Conservation (phyloP, 208 protist species). For the Wallacemonas collosoma region DNA sequence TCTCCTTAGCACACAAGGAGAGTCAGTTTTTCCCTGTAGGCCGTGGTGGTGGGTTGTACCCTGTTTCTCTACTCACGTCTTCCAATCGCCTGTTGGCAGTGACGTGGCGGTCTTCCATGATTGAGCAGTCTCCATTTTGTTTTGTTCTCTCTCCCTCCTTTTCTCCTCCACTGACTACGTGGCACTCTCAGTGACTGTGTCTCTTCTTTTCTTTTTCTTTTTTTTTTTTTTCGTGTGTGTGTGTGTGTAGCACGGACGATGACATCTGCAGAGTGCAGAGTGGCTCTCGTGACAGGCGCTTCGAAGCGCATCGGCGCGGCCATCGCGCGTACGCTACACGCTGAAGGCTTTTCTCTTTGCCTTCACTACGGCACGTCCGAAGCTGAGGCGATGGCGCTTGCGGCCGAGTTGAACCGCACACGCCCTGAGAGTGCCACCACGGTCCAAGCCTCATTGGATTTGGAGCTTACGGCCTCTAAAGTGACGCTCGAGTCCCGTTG, state of each 20-base stretch:
- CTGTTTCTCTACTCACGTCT: too few species aligned
- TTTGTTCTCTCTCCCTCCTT: constrained; percentile 15
- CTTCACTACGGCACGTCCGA: constrained; percentile 60
- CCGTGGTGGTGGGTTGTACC: too few species aligned
- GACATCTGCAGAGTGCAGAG: constrained; percentile 20
- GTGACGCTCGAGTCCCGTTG: constrained; percentile 37
- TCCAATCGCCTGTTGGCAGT: too few species aligned
- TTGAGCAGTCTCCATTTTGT: too few species aligned
- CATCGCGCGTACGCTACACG: constrained; percentile 50
- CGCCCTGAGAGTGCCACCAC: constrained; percentile 44
- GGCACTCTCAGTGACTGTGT: neutral
- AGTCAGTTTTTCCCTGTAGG: too few species aligned
- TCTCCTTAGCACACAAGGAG: too few species aligned
- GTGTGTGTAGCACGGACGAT: neutral
- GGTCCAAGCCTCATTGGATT: neutral
- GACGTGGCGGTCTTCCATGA: too few species aligned
- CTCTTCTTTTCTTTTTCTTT: neutral
- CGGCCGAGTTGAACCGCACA: constrained; percentile 42
- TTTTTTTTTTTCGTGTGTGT: constrained; percentile 14
- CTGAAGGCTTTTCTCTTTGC: constrained; percentile 48
- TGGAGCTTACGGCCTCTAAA: neutral
- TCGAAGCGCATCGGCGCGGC: constrained; percentile 54
- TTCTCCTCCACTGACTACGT: neutral
- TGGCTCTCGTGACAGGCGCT: constrained; percentile 65
- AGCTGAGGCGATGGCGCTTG: constrained; percentile 39